Evolutionary conservation across 345 rosid species (phyloP).

Genomic region (Conringia planisiliqua): DNA sequence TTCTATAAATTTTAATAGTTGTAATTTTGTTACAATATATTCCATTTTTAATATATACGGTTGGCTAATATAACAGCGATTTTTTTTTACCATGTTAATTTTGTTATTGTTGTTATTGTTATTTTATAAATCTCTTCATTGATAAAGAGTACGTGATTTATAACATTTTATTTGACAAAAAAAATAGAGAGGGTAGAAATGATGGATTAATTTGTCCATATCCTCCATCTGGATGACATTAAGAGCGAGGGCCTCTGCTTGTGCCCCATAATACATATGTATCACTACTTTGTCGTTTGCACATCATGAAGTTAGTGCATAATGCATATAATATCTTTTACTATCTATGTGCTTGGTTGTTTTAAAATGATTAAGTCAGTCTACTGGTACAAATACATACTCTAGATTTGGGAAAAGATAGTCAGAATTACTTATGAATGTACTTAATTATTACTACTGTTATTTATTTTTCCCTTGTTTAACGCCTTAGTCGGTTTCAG

Average conservation of each 20-base stretch:
- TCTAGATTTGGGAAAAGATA: too few species aligned
- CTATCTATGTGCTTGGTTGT: background rate
- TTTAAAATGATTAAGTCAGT: background rate
- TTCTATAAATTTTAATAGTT: too few species aligned
- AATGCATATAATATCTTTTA: background rate
- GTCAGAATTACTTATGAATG: background rate
- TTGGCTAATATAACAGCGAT: too few species aligned
- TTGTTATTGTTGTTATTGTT: too few species aligned
- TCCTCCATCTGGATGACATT: constrained; percentile 32
- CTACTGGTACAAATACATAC: too few species aligned
- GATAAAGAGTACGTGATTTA: too few species aligned
- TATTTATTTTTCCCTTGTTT: background rate
- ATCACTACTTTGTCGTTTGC: constrained; percentile 31
- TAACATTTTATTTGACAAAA: too few species aligned
- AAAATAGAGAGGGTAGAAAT: background rate
- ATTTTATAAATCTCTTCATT: too few species aligned
- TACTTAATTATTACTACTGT: background rate
- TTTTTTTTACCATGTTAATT: too few species aligned
- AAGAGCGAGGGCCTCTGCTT: constrained; percentile 26
- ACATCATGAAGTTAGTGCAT: constrained; percentile 32
- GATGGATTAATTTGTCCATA: constrained; percentile 14
- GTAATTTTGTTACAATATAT: too few species aligned
- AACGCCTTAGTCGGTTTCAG: background rate
- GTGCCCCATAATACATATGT: constrained; percentile 15
- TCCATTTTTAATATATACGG: too few species aligned